These are phyloP conservation scores for Blepharisma japonicum DNA, from an alignment of 73 alveolate species.

Conservation along the genomic window DNA sequence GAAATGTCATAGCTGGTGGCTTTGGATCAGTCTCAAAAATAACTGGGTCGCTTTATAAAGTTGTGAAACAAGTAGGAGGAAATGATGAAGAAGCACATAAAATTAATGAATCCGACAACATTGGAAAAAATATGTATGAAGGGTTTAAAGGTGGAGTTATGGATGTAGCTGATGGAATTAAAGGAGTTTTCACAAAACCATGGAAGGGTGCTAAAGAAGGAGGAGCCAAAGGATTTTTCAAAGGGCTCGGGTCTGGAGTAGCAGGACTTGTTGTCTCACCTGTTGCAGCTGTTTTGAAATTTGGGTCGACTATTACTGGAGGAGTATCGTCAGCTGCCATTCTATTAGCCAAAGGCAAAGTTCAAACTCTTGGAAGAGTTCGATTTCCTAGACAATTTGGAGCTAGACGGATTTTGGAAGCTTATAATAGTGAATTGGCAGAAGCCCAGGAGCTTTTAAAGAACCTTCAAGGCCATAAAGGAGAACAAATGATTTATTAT, in stretches of 20 bases:
- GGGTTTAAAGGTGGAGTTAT: constrained; percentile 65
- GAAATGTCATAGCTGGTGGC: constrained; percentile 73
- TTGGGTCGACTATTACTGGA: constrained; percentile 62
- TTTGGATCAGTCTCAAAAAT: constrained; percentile 83
- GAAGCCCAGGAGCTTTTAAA: constrained; percentile 61
- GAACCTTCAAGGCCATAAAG: neutral
- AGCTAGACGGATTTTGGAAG: constrained; percentile 58
- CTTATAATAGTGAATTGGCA: constrained; percentile 78
- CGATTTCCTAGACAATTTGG: constrained; percentile 84
- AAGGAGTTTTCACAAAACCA: constrained; percentile 83
- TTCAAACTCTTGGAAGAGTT: constrained; percentile 70
- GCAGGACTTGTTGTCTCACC: constrained; percentile 81
- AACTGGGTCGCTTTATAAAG: constrained; percentile 88
- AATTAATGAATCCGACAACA: constrained; percentile 74
- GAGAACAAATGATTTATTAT: neutral
- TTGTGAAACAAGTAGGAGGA: constrained; percentile 74
- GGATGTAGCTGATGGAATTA: constrained; percentile 65
- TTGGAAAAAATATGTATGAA: constrained; percentile 66
- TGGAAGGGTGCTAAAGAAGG: constrained; percentile 69
- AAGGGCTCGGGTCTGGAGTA: constrained; percentile 80
- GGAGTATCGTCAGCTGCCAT: constrained; percentile 79
- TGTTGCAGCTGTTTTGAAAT: constrained; percentile 58
- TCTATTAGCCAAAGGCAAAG: constrained; percentile 64
- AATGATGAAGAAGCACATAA: constrained; percentile 50
- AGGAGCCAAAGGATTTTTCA: constrained; percentile 78